phyloP scores from a whole-genome alignment of 2,329 filamentous ascomycete genomes.

The Cercospora zeina region DNA sequence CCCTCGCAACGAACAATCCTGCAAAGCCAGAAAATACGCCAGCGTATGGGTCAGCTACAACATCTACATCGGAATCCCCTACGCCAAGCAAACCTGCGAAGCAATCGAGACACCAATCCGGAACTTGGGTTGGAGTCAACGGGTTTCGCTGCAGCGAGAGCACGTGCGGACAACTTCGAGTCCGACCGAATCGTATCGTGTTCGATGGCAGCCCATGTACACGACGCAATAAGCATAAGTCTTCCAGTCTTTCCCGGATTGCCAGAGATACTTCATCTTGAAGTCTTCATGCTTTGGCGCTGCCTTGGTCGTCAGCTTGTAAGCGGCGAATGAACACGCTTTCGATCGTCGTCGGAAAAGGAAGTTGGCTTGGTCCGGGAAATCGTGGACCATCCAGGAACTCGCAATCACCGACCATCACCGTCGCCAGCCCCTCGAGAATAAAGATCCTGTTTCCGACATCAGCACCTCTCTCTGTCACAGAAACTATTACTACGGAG shows the following conservation, averaged over 20 bases:
- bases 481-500: conserved; percentile 20
- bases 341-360: conserved; percentile 67
- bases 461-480: not conserved
- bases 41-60: not conserved
- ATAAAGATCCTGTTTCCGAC: conserved; percentile 30
- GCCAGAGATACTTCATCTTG: conserved; percentile 69
- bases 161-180: not conserved
- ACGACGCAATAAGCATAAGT: conserved; percentile 73
- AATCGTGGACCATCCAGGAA: conserved; percentile 81
- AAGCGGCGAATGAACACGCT: conserved; percentile 70
- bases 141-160: not conserved
- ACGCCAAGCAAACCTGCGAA: not conserved
- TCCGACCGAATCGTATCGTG: not conserved
- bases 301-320: conserved; percentile 68
- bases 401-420: conserved; percentile 66
- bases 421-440: conserved; percentile 64
- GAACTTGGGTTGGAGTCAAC: not conserved
- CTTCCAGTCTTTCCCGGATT: conserved; percentile 78
- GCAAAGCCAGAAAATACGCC: not conserved
- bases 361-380: conserved; percentile 69
- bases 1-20: not conserved
- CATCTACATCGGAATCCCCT: not conserved
- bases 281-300: conserved; percentile 76
- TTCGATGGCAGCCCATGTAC: conserved; percentile 65
- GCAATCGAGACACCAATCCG: not conserved